A percentile compares a stretch with the other conserved stretches of the same genome.
phyloP scores from a whole-genome alignment of 1,284 basidiomycete genomes.

The Termitomyces sp. region DNA sequence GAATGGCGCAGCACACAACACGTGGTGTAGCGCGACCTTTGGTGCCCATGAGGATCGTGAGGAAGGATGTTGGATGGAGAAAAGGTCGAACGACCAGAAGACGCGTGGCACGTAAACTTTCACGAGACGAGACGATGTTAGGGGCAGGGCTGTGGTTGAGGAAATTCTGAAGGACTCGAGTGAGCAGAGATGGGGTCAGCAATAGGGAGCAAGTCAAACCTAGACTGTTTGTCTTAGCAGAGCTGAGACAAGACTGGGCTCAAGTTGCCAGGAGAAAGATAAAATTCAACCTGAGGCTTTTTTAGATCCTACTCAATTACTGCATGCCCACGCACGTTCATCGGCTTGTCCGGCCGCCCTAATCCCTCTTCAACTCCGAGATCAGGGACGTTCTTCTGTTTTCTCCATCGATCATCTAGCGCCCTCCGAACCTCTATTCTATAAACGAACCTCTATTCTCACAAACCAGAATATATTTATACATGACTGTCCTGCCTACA shows the following conservation, averaged over 20 bases:
- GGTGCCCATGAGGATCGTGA: constrained; percentile 52
- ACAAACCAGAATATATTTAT: background rate
- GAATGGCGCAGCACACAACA: constrained; percentile 82
- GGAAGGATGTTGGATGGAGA: constrained; percentile 1
- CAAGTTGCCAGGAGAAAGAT: constrained; percentile 6
- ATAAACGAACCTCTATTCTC: background rate
- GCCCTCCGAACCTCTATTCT: background rate
- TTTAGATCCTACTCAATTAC: constrained; percentile 1
- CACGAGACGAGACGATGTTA: background rate
- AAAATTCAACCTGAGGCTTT: constrained; percentile 3
- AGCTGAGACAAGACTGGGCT: constrained; percentile 14
- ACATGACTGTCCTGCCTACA: background rate
- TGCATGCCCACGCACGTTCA: constrained; percentile 23
- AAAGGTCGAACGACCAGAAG: background rate
- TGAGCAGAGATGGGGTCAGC: background rate
- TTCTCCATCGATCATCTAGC: background rate
- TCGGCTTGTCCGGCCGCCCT: constrained; percentile 19
- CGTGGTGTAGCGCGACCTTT: constrained; percentile 74
- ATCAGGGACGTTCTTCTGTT: constrained; percentile 6
- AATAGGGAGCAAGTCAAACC: constrained; percentile 10
- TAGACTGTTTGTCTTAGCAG: constrained; percentile 4
- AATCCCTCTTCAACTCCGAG: constrained; percentile 6
- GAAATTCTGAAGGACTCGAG: background rate
- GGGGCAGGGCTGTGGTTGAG: background rate
- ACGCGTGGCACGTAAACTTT: constrained; percentile 4